Base-by-base conservation (phyloP, 331 rosid genomes). In the Ulmus americana region DNA sequence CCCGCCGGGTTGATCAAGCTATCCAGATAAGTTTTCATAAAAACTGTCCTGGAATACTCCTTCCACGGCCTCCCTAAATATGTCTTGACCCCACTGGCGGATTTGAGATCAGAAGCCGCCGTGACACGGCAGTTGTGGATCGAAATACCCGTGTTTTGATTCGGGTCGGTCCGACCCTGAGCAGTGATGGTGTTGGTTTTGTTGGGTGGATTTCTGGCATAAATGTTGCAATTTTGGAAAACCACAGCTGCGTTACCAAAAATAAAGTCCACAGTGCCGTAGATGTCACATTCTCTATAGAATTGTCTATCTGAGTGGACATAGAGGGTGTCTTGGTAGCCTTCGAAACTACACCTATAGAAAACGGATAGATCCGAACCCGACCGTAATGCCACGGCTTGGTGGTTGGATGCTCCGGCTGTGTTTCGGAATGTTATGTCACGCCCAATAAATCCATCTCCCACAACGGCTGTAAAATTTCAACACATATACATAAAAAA, bases 311-410 rank as follows among this genome's bases (percentile, higher is more conserved):
- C 72, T 0, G 96, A 83, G 40, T 79, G 76, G 15, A 86, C 97
- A 39, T 88, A 86, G 1, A 91, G 76, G 15, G 97, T 91, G 75
- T 91, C 97, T 73, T 91, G 97, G 11, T 60, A 84, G 9, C 97
- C 97, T 70, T 91, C 95, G 6, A 91, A 88, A 28, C 97, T 56
- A 38, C 97, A 91, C 38, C 18, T 72, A 42, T 86, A 88, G 16
- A 88, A 86, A 0, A 88, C 97, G 3, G 96, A 88, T 8, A 81
- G 77, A 50, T 91, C 97, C 1, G 97, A 91, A 10, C 90, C 88
- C 0, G 97, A 91, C 6, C 96, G 88, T 2, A 91, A 58, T 11
- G 97, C 97, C 76, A 91, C 97, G 0, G 97, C 96, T 70, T 91
- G 97, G 41, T 86, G 85, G 18, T 80, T 91, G 51, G 77, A 47